phyloP scores from a whole-genome alignment of 768 basidiomycete genomes.

The Cyclocybe cylindracea region DNA sequence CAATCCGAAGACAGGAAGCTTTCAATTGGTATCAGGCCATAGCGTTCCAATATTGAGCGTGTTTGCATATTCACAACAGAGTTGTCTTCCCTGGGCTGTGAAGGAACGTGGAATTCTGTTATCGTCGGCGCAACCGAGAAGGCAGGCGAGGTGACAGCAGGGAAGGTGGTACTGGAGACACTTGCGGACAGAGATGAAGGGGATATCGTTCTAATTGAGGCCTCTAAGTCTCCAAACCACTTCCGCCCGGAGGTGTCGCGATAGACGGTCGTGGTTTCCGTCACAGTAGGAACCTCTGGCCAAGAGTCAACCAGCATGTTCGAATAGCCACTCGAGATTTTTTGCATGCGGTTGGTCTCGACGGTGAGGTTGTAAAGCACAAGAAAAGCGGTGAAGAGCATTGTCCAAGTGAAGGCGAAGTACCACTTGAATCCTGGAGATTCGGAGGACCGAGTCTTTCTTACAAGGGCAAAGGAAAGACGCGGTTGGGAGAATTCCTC shows the following conservation, averaged over 20 bases:
- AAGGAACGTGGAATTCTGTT: slow-evolving; percentile 1
- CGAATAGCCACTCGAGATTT: slow-evolving; percentile 24
- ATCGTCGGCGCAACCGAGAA: slow-evolving; percentile 1
- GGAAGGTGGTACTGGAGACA: slow-evolving; percentile 3
- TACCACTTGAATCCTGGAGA: slow-evolving; percentile 15
- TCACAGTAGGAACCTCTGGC: slow-evolving; percentile 30
- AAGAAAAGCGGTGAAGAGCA: slow-evolving; percentile 28
- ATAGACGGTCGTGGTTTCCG: slow-evolving; percentile 42
- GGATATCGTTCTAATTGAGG: no score
- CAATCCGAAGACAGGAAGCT: slow-evolving; percentile 34
- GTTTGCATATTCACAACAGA: slow-evolving; percentile 6
- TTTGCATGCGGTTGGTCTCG: slow-evolving; percentile 28
- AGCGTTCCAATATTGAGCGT: slow-evolving; percentile 19
- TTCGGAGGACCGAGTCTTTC: slow-evolving; percentile 10
- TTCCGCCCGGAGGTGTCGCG: slow-evolving; percentile 19
- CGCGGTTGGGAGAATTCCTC: slow-evolving; percentile 61
- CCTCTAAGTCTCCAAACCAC: slow-evolving; percentile 24
- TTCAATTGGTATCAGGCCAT: slow-evolving; percentile 30
- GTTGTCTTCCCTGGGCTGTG: slow-evolving; percentile 4
- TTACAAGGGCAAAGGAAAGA: slow-evolving; percentile 40
- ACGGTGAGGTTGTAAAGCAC: slow-evolving; percentile 24
- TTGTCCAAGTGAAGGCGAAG: slow-evolving; percentile 27
- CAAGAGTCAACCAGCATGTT: slow-evolving; percentile 19
- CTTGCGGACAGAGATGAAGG: slow-evolving; percentile 6
- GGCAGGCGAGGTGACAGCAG: not conserved